Conservation (phyloP, 1,284 basidiomycete genomes). For the Earliella scabrosa region DNA sequence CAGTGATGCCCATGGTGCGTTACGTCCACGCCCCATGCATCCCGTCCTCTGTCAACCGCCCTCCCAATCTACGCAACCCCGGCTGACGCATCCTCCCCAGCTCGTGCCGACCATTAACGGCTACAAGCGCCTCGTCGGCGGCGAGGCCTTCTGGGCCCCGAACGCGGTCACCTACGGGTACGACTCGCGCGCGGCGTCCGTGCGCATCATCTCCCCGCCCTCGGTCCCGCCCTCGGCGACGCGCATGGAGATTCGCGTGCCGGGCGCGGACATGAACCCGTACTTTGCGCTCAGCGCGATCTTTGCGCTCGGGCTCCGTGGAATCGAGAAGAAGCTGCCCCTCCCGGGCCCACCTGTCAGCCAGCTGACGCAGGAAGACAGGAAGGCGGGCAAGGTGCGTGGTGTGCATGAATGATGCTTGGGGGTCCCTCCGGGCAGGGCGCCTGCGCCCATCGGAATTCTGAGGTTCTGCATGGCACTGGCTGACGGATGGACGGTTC, state of each 20-base stretch:
- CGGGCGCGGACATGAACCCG: conserved; percentile 95
- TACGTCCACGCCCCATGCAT: no score
- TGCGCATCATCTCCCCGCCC: conserved; percentile 91
- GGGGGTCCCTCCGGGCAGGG: no score
- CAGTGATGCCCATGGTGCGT: conserved; percentile 33
- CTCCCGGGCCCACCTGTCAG: conserved; percentile 78
- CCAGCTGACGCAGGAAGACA: conserved; percentile 59
- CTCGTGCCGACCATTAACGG: conserved; percentile 94
- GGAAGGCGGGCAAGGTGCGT: conserved; percentile 55
- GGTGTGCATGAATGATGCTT: neutral
- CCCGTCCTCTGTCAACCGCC: no score
- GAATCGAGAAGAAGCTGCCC: conserved; percentile 78
- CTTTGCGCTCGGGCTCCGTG: conserved; percentile 85
- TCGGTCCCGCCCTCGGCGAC: conserved; percentile 82
- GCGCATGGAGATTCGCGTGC: conserved; percentile 90
- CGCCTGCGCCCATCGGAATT: no score
- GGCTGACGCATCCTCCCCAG: no score
- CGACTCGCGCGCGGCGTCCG: conserved; percentile 90
- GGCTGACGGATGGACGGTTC: neutral
- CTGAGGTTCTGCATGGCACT: no score
- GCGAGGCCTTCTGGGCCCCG: conserved; percentile 94
- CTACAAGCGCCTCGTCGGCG: conserved; percentile 97
- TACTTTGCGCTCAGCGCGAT: conserved; percentile 89
- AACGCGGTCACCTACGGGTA: conserved; percentile 94
- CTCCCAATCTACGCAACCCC: no score